Base-by-base conservation (phyloP, 257 asterid genomes). In the Anisodus tanguticus region DNA sequence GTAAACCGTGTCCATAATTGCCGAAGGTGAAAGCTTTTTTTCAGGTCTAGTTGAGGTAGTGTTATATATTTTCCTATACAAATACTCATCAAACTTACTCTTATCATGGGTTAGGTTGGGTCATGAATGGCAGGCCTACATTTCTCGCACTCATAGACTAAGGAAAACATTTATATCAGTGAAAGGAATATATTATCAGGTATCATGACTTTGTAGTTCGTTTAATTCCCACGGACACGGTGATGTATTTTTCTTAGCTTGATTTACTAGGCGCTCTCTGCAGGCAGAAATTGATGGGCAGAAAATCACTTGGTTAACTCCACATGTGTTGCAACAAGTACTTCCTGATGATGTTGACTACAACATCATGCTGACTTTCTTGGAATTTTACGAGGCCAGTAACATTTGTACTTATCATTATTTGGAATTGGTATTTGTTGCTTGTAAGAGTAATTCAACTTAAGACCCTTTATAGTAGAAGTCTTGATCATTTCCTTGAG, bases 231-330 rank as follows among this genome's bases (percentile, higher is more conserved):
- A 59, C 72, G 4, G 63, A 19, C 74, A 13, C 74, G 79, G 54
- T n/a, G 53, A 55, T 58, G 74, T 85, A 76, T 39, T 84, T 69
- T 37, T 17, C 49, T 63, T 54, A 82, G n/a, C 76, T 12, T 47
- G 66, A 57, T 64, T 79, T 60, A 31, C 63, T 55, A 43, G 54
- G 64, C n/a, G 11, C 13, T 79, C 45, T 55, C 45, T 81, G 15
- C 90, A 96, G 99, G 99, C 99, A 9, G 98, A 91, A 87, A 87
- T 97, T 49, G 97, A 95, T 60, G 99, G 99, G 37, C 99, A 97
- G 89, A 93, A 89, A 81, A 81, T 95, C 88, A 97, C 99, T 10
- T 97, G 99, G 99, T 90, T 97, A 86, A 93, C 98, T 88, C 99
- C 99, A 9, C 99, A 97, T 86, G 95, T 98, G 17, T 85, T 95